Percentiles rank a stretch among this genome's conserved stretches.
phyloP scores from a whole-genome alignment of 2,329 filamentous ascomycete genomes.

The Paraconiothyrium sp. region DNA sequence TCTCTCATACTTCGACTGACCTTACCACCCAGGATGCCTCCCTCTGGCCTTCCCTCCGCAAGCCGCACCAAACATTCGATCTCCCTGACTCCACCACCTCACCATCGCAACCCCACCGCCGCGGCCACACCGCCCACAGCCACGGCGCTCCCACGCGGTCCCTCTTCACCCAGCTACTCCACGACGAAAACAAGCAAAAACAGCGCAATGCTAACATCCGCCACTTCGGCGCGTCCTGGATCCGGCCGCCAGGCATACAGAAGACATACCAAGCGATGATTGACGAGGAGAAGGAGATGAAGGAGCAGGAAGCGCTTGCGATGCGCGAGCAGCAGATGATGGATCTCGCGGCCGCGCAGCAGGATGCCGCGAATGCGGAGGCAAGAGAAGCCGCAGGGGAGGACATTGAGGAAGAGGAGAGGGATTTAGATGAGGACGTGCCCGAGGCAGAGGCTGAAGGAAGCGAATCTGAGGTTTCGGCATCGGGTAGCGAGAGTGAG shows the following conservation, averaged over 20 bases:
- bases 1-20: not conserved
- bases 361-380: constrained; percentile 54
- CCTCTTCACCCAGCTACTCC: constrained; percentile 72
- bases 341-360: constrained; percentile 71
- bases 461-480: constrained; percentile 50
- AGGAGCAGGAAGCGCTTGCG: constrained; percentile 82
- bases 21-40: constrained; percentile 13
- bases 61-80: constrained; percentile 13
- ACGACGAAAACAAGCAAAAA: constrained; percentile 80
- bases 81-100: constrained; percentile 1
- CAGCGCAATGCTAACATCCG: constrained; percentile 82
- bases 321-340: constrained; percentile 75
- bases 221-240: constrained; percentile 89
- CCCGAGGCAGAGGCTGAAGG: constrained; percentile 47
- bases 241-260: constrained; percentile 84
- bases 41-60: constrained; percentile 21
- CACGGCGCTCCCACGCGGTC: constrained; percentile 60
- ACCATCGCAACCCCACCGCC: constrained; percentile 8
- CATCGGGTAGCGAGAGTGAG: constrained; percentile 56
- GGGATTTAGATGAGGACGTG: constrained; percentile 55
- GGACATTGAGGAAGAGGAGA: constrained; percentile 49
- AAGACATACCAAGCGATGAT: constrained; percentile 92
- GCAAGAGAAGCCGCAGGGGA: constrained; percentile 55
- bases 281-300: constrained; percentile 87
- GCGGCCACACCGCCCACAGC: constrained; percentile 21